Evolutionary conservation across 305 asterid species (phyloP).

Genomic region (Fraxinus platypoda): DNA sequence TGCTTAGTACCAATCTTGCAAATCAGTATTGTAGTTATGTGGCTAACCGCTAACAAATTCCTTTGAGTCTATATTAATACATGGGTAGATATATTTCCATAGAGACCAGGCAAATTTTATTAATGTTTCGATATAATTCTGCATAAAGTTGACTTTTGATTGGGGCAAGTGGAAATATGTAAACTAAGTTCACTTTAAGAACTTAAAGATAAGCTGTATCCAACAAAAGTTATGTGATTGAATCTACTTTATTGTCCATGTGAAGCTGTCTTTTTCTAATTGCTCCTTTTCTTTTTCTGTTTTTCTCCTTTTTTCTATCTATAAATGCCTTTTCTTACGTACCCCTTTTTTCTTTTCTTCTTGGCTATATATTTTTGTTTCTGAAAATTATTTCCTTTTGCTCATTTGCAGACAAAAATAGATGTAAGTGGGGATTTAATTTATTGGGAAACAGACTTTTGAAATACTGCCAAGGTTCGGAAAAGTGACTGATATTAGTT

Average conservation of each 20-base stretch:
- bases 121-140: not conserved
- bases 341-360: not conserved
- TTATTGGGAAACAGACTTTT: constrained; percentile 16
- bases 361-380: constrained; percentile 14
- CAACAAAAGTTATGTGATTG: constrained; percentile 34
- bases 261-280: constrained; percentile 29
- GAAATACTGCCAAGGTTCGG: not conserved
- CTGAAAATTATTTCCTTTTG: constrained; percentile 19
- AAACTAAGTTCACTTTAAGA: constrained; percentile 27
- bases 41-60: not conserved
- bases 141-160: constrained; percentile 14
- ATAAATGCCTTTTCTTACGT: constrained; percentile 31
- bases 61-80: not conserved
- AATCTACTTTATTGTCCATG: constrained; percentile 34
- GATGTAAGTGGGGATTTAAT: constrained; percentile 17
- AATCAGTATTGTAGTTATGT: not conserved
- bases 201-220: constrained; percentile 34
- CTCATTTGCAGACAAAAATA: constrained; percentile 30
- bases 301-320: constrained; percentile 3
- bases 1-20: not conserved
- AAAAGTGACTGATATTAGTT: not conserved
- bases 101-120: not conserved
- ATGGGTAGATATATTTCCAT: not conserved
- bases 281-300: constrained; percentile 15
- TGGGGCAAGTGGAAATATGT: constrained; percentile 28